Evolutionary conservation across 1,139 yeast species (phyloP).

Genomic region (Pichia cactophila): DNA sequence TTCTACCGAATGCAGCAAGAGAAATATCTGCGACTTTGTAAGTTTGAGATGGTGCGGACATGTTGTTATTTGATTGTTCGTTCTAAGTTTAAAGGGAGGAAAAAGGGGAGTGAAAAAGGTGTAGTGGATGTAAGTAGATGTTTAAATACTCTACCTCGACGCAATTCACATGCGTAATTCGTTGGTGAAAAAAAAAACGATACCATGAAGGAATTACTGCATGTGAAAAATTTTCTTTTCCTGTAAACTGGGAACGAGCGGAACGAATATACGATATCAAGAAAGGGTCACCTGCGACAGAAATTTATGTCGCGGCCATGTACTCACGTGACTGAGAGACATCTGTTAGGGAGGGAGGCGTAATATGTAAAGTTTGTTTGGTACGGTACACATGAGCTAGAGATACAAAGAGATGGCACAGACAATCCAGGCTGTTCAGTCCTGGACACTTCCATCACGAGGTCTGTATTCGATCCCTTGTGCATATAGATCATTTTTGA

Average conservation of each 20-base stretch:
- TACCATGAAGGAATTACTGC: neutral
- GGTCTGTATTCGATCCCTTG: constrained; percentile 84
- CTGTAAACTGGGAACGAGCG: neutral
- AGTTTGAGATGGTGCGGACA: constrained; percentile 58
- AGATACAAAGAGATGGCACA: neutral
- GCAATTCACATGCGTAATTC: neutral
- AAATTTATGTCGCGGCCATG: neutral
- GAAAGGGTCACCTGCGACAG: no score
- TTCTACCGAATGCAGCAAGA: constrained; percentile 99
- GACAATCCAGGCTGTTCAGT: constrained; percentile 9
- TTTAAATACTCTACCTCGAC: neutral
- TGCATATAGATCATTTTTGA: constrained; percentile 61
- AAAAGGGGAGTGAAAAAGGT: neutral
- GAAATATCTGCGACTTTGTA: constrained; percentile 98
- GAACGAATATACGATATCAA: neutral
- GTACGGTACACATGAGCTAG: neutral
- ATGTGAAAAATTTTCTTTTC: neutral
- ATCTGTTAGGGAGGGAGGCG: no score
- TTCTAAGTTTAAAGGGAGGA: neutral
- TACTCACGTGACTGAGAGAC: neutral
- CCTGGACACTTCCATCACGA: constrained; percentile 77
- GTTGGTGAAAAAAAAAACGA: no score
- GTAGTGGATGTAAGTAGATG: constrained; percentile 11
- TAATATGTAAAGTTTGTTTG: no score
- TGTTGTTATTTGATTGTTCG: constrained; percentile 15